Evolutionary conservation across 1,139 yeast genomes (phyloP).

Genomic region (Pichia sp.): DNA sequence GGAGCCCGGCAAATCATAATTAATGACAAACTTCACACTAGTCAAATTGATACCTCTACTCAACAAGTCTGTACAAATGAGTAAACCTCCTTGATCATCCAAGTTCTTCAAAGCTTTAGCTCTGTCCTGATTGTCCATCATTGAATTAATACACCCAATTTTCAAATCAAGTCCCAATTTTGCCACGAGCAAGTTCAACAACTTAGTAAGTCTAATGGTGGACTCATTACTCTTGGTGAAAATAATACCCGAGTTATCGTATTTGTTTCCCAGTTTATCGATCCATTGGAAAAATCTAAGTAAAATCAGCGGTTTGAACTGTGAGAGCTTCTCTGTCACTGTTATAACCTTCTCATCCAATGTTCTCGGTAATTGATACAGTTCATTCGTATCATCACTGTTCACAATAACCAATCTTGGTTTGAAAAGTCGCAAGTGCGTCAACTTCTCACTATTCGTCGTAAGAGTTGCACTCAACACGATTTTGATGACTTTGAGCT

Average conservation of each 20-base stretch:
- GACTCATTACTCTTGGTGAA: slow-evolving; percentile 87
- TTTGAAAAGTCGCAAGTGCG: slow-evolving; percentile 56
- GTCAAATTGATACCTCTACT: slow-evolving; percentile 90
- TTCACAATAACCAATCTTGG: slow-evolving; percentile 74
- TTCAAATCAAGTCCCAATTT: slow-evolving; percentile 8
- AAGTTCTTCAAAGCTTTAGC: slow-evolving; percentile 43
- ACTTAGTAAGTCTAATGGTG: slow-evolving; percentile 62
- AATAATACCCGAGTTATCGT: slow-evolving; percentile 40
- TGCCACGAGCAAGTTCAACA: slow-evolving; percentile 32
- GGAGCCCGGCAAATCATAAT: slow-evolving; percentile 86
- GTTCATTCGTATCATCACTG: slow-evolving; percentile 39
- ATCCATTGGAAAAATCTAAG: slow-evolving; percentile 40
- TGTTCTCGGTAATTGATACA: slow-evolving; percentile 47
- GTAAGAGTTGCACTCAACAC: slow-evolving; percentile 92
- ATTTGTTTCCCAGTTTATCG: slow-evolving; percentile 15
- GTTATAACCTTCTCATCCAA: slow-evolving; percentile 46
- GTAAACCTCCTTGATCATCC: slow-evolving; percentile 36
- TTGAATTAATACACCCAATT: slow-evolving; percentile 32
- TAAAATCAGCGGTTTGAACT: slow-evolving; percentile 70
- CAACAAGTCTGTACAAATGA: slow-evolving; percentile 87
- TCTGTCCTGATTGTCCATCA: slow-evolving; percentile 21
- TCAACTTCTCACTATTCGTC: slow-evolving; percentile 82
- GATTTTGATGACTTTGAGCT: slow-evolving; percentile 45
- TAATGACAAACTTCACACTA: slow-evolving; percentile 67
- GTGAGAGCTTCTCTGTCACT: slow-evolving; percentile 48